A percentile compares a stretch with the other conserved stretches of the same genome.
phyloP scores from a whole-genome alignment of 2,329 filamentous ascomycete species.

The Westerdykella ornata region DNA sequence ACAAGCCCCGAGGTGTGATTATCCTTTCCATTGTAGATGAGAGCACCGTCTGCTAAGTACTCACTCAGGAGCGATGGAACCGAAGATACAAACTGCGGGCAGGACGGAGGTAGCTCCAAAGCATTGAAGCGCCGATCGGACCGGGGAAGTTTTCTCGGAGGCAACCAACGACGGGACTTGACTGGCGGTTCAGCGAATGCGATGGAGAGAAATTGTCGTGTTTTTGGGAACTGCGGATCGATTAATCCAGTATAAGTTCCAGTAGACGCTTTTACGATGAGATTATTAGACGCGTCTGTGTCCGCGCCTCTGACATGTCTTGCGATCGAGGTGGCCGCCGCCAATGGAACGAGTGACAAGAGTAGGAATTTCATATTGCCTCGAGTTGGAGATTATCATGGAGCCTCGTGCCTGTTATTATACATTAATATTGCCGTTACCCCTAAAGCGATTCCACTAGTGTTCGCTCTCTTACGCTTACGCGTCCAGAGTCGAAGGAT shows the following conservation, averaged over 20 bases:
- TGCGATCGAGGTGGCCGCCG: not conserved
- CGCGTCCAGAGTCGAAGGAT: too few relatives aligned
- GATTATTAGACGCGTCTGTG: not conserved
- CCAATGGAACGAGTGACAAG: not conserved
- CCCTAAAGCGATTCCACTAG: too few relatives aligned
- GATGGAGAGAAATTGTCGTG: conserved; percentile 27
- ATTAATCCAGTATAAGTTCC: conserved; percentile 15
- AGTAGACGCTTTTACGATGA: conserved; percentile 8
- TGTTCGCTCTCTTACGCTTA: too few relatives aligned
- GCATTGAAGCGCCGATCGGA: conserved; percentile 9
- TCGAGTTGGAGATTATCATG: not conserved
- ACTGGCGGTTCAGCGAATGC: conserved; percentile 28
- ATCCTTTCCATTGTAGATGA: conserved; percentile 30
- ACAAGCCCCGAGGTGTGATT: conserved; percentile 14
- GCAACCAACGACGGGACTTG: conserved; percentile 23
- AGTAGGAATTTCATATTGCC: not conserved
- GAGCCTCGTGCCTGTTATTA: too few relatives aligned
- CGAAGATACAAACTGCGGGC: conserved; percentile 24
- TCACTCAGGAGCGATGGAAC: conserved; percentile 24
- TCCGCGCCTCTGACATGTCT: not conserved
- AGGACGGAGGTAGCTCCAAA: conserved; percentile 15
- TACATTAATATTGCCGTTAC: too few relatives aligned
- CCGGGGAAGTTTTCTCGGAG: conserved; percentile 13
- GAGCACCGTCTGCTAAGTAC: conserved; percentile 26
- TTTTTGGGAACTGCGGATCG: conserved; percentile 21